These are phyloP conservation scores for Gnomoniopsis sp. DNA, from an alignment of 2,329 filamentous ascomycete species.

Conservation along the genomic window DNA sequence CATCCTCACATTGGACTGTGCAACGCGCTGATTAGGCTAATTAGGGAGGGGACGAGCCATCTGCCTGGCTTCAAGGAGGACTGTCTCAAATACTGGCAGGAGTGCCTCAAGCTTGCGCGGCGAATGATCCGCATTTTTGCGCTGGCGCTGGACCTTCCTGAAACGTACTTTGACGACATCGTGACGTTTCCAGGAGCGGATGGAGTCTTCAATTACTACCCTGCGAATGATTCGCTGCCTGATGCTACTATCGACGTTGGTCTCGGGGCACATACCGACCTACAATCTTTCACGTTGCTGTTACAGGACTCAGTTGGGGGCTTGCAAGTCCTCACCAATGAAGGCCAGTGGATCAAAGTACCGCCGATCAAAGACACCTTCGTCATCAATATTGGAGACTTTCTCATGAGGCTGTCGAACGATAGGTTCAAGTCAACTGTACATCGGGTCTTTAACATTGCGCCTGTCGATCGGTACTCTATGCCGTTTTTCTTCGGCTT, in stretches of 20 bases:
- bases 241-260: constrained; percentile 33
- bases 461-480: constrained; percentile 40
- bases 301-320: constrained; percentile 42
- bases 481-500: constrained; percentile 57
- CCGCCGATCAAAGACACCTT: constrained; percentile 41
- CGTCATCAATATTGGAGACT: constrained; percentile 52
- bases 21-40: too few species aligned
- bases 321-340: constrained; percentile 38
- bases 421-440: constrained; percentile 45
- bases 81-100: constrained; percentile 23
- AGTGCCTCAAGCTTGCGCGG: constrained; percentile 23
- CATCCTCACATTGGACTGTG: too few species aligned
- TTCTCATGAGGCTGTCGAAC: constrained; percentile 49
- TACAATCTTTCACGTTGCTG: constrained; percentile 46
- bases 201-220: constrained; percentile 35
- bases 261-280: constrained; percentile 43
- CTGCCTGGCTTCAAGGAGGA: constrained; percentile 22
- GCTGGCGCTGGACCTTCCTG: constrained; percentile 21
- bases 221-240: constrained; percentile 31
- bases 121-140: constrained; percentile 23
- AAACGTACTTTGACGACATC: constrained; percentile 21
- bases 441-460: constrained; percentile 45
- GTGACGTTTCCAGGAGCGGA: constrained; percentile 20
- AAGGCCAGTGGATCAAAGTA: constrained; percentile 41
- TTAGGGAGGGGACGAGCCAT: constrained; percentile 20